phyloP scores from a whole-genome alignment of 371 early-diverging fungal genomes.

The Blastocladiella emersonii region DNA sequence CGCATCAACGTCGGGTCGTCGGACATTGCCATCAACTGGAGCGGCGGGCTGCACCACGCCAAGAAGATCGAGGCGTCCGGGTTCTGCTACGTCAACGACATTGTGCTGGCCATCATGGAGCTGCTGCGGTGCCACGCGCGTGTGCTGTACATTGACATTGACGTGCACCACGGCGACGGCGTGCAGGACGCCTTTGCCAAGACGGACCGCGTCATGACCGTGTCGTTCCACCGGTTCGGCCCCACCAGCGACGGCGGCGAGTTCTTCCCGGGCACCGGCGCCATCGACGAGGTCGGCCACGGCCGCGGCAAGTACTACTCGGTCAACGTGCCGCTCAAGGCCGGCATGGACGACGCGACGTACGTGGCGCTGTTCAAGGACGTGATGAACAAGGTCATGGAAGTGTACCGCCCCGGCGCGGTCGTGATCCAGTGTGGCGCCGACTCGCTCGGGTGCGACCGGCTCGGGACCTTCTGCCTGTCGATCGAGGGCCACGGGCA shows the following conservation, averaged over 20 bases:
- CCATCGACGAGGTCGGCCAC: conserved; percentile 59
- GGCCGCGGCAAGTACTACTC: conserved; percentile 65
- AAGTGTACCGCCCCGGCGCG: conserved; percentile 63
- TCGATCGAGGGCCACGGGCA: conserved; percentile 79
- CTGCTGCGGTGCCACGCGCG: conserved; percentile 64
- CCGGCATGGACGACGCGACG: conserved; percentile 76
- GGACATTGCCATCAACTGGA: conserved; percentile 88
- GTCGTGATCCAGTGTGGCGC: conserved; percentile 94
- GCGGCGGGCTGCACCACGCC: conserved; percentile 93
- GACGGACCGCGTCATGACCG: conserved; percentile 83
- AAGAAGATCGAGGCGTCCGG: conserved; percentile 85
- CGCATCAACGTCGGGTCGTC: conserved; percentile 57
- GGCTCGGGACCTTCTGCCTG: conserved; percentile 81
- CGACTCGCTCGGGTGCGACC: conserved; percentile 83
- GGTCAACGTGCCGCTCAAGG: conserved; percentile 75
- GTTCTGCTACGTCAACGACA: conserved; percentile 94
- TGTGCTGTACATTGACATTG: conserved; percentile 89
- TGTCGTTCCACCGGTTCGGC: conserved; percentile 79
- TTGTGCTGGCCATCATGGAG: conserved; percentile 80
- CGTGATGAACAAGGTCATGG: conserved; percentile 62
- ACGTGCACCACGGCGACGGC: conserved; percentile 95
- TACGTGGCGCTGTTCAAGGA: conserved; percentile 74
- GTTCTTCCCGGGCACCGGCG: conserved; percentile 84
- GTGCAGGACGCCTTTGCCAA: conserved; percentile 90
- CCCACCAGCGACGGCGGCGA: conserved; percentile 41